Percentiles rank a stretch among this genome's conserved stretches.
Conservation (phyloP, 768 basidiomycete genomes). For the Amanita rimosa region DNA sequence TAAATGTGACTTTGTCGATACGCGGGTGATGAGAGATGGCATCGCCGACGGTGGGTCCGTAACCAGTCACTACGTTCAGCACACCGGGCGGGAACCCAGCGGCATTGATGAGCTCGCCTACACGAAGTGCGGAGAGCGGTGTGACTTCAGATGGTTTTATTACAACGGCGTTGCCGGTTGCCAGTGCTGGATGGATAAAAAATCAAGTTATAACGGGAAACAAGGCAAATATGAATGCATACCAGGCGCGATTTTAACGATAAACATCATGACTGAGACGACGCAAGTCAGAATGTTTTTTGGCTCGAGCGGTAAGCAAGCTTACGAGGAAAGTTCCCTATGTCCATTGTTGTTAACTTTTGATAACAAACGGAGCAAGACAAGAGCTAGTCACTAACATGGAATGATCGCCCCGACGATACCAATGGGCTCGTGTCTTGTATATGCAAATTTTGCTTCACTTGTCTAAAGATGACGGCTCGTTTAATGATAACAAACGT, state of each 20-base stretch:
- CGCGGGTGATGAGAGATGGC: conserved; percentile 61
- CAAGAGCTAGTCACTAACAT: conserved; percentile 18
- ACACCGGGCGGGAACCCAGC: conserved; percentile 76
- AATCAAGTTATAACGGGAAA: background rate
- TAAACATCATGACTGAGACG: conserved; percentile 40
- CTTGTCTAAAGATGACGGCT: background rate
- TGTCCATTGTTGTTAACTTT: conserved; percentile 19
- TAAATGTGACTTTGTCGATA: conserved; percentile 78
- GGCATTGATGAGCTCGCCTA: conserved; percentile 47
- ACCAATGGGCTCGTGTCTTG: conserved; percentile 51
- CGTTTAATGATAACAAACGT: background rate
- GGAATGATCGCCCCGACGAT: conserved; percentile 44
- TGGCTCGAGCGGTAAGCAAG: background rate
- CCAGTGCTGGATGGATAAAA: conserved; percentile 40
- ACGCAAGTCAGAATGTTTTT: background rate
- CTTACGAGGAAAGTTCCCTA: conserved; percentile 57
- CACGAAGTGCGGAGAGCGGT: conserved; percentile 53
- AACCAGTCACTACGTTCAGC: conserved; percentile 67
- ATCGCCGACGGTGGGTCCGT: conserved; percentile 56
- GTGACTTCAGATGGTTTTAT: conserved; percentile 78
- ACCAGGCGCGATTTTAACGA: conserved; percentile 71
- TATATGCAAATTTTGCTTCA: conserved; percentile 23
- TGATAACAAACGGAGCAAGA: conserved; percentile 9
- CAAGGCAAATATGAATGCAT: background rate
- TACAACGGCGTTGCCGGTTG: conserved; percentile 70